A percentile compares a stretch with the other conserved stretches of the same genome.
Conservation (phyloP, 768 basidiomycete genomes). For the Gloeophyllum trabeum region DNA sequence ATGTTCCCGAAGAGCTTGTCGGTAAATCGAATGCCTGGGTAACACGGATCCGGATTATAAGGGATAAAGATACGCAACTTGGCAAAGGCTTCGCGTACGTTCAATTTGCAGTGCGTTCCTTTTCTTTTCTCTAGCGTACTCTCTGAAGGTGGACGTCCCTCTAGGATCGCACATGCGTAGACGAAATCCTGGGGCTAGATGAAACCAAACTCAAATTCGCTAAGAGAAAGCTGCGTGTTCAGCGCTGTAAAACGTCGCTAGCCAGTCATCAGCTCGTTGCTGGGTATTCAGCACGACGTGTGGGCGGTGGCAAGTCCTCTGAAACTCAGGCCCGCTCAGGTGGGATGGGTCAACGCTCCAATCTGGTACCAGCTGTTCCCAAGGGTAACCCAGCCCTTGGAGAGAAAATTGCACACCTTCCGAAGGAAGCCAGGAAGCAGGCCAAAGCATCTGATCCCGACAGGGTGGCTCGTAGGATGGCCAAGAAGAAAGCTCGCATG, state of each 20-base stretch:
- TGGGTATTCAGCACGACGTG: too few species aligned
- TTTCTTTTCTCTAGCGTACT: not conserved
- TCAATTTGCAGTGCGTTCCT: conserved; percentile 59
- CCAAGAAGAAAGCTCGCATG: conserved; percentile 78
- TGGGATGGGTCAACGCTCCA: conserved; percentile 8
- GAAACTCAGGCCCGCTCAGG: conserved; percentile 13
- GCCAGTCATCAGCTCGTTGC: too few species aligned
- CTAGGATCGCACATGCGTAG: conserved; percentile 86
- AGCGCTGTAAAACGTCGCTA: conserved; percentile 81
- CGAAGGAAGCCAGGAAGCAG: conserved; percentile 80
- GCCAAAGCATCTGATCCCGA: conserved; percentile 72
- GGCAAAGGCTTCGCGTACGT: conserved; percentile 96
- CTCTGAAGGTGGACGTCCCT: too few species aligned
- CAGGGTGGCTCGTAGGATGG: conserved; percentile 72
- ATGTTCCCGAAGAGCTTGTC: conserved; percentile 15
- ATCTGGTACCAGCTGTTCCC: conserved; percentile 26
- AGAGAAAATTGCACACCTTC: conserved; percentile 60
- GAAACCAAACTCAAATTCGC: conserved; percentile 76
- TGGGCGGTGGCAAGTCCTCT: conserved; percentile 19
- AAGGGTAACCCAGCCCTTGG: conserved; percentile 82
- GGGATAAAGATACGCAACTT: conserved; percentile 85
- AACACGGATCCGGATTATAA: conserved; percentile 73
- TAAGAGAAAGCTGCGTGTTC: conserved; percentile 84
- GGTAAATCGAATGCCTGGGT: conserved; percentile 50
- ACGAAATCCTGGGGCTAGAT: conserved; percentile 82